Evolutionary conservation across 805 yeast genomes (phyloP).

Genomic region (Sungouiozyma ichnusensis): DNA sequence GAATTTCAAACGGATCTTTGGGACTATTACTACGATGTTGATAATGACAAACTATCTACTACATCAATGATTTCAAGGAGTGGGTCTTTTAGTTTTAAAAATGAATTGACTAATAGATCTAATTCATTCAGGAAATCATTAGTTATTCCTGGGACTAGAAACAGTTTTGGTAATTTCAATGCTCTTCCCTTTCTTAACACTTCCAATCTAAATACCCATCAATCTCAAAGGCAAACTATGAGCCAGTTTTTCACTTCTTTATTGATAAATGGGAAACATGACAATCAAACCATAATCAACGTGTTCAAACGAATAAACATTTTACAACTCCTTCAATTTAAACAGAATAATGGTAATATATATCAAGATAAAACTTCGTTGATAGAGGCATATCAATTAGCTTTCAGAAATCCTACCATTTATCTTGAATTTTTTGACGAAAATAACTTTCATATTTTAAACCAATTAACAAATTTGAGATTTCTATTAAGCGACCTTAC

Average conservation of each 20-base stretch:
- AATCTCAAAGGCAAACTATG: neutral
- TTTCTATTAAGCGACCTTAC: neutral
- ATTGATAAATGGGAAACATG: slow-evolving; percentile 19
- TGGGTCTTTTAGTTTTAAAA: slow-evolving; percentile 4
- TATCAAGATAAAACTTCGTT: slow-evolving; percentile 11
- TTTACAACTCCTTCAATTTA: slow-evolving; percentile 24
- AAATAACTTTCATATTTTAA: slow-evolving; percentile 8
- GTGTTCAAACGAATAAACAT: slow-evolving; percentile 26
- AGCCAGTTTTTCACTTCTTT: slow-evolving; percentile 2
- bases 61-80: slow-evolving; percentile 3
- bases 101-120: slow-evolving; percentile 7
- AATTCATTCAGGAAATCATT: slow-evolving; percentile 9
- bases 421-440: slow-evolving; percentile 27
- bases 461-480: neutral
- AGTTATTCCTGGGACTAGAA: slow-evolving; percentile 1
- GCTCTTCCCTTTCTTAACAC: neutral
- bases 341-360: slow-evolving; percentile 3
- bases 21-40: slow-evolving; percentile 56
- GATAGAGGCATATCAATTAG: slow-evolving; percentile 24
- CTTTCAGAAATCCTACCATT: slow-evolving; percentile 25
- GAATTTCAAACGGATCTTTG: slow-evolving; percentile 43
- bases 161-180: neutral
- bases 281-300: slow-evolving; percentile 18
- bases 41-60: slow-evolving; percentile 33
- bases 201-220: neutral